These are phyloP conservation scores for Colletotrichum australisinense DNA, from an alignment of 2,329 filamentous ascomycete genomes.

Conservation along the genomic window DNA sequence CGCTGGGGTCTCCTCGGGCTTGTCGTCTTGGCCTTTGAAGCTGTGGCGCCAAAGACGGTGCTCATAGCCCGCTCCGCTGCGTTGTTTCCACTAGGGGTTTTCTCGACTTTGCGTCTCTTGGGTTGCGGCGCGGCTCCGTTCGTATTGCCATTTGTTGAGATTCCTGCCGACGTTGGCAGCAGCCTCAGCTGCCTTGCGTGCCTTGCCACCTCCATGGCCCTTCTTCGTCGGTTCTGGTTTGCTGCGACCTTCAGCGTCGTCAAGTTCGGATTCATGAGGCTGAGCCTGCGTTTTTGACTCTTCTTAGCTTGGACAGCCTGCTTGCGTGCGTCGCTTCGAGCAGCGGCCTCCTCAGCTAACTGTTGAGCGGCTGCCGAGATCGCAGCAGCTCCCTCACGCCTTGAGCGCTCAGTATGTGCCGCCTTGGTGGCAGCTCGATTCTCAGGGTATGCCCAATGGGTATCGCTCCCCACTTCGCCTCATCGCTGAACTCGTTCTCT, in stretches of 20 bases:
- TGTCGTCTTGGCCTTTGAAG: constrained; percentile 67
- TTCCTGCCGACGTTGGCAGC: constrained; percentile 68
- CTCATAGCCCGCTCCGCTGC: constrained; percentile 78
- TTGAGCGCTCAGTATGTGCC: constrained; percentile 77
- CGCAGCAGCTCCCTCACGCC: constrained; percentile 81
- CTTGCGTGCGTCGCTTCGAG: constrained; percentile 85
- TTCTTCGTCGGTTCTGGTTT: constrained; percentile 71
- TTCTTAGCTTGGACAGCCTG: constrained; percentile 84
- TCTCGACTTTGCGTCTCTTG: constrained; percentile 87
- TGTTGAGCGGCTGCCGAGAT: constrained; percentile 82
- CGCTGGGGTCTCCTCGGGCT: constrained; percentile 78
- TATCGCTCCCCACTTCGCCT: constrained; percentile 90
- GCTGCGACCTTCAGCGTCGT: constrained; percentile 70
- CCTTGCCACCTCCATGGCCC: constrained; percentile 67
- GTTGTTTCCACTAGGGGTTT: constrained; percentile 61
- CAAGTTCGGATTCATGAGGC: constrained; percentile 82
- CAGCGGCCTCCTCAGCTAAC: constrained; percentile 85
- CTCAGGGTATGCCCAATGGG: constrained; percentile 95
- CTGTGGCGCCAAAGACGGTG: constrained; percentile 60
- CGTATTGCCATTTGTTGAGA: constrained; percentile 64
- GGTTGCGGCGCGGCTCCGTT: constrained; percentile 67
- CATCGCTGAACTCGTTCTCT: constrained; percentile 90
- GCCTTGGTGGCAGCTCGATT: constrained; percentile 73
- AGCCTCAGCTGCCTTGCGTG: constrained; percentile 70
- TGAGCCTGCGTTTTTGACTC: constrained; percentile 72